phyloP scores from a whole-genome alignment of 2,329 filamentous ascomycete species.

The Leptodontidium sp. region DNA sequence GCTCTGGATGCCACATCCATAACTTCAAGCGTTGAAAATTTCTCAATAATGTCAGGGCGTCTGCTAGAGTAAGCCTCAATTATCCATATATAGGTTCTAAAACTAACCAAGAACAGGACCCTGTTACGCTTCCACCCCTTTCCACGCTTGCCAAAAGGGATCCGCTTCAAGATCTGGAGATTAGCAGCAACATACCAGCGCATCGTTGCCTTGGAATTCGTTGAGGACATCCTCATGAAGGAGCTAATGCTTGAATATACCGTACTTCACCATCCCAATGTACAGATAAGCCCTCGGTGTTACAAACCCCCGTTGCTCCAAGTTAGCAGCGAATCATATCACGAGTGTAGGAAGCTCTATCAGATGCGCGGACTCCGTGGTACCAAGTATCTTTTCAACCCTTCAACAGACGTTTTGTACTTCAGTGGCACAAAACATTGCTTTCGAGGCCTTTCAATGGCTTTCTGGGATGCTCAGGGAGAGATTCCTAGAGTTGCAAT shows the following conservation, averaged over 20 bases:
- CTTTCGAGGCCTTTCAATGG: too few relatives aligned
- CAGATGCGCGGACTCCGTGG: too few relatives aligned
- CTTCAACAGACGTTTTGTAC: not conserved
- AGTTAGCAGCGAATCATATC: not conserved
- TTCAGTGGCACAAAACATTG: not conserved
- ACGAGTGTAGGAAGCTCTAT: not conserved
- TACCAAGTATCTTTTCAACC: not conserved
- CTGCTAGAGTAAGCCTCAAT: not conserved
- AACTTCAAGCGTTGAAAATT: too few relatives aligned
- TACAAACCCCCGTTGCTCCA: not conserved
- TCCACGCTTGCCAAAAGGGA: not conserved
- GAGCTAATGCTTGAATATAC: not conserved
- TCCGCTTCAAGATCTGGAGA: slow-evolving; percentile 12
- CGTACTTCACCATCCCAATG: not conserved
- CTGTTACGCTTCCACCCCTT: not conserved
- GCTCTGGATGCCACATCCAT: not conserved
- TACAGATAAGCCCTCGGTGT: not conserved
- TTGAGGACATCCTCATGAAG: not conserved
- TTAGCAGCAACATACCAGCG: not conserved
- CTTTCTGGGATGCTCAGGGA: not conserved
- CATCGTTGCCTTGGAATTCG: not conserved
- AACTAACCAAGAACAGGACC: not conserved
- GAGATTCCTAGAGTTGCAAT: not conserved
- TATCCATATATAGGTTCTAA: not conserved
- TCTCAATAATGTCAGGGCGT: not conserved